phyloP scores from a whole-genome alignment of 192 early-diverging fungal species.

The Chytriomyces sp. region DNA sequence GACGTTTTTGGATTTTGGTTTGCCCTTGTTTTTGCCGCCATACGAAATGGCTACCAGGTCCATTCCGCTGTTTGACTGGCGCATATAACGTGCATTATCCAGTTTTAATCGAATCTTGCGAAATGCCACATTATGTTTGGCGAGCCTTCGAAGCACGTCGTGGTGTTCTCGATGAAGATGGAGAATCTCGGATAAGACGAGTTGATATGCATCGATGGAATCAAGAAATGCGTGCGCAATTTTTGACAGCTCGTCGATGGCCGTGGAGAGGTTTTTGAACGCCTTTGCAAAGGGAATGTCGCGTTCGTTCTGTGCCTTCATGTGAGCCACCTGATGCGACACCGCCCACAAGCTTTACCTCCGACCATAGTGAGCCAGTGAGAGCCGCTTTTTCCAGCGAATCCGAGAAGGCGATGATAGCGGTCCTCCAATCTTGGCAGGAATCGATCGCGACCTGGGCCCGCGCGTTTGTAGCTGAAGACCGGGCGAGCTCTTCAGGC shows the following conservation, averaged over 20 bases:
- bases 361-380: conserved; percentile 23
- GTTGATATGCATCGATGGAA: conserved; percentile 9
- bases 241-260: conserved; percentile 12
- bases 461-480: not conserved
- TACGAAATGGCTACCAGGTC: not conserved
- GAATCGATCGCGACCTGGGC: not conserved
- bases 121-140: conserved; percentile 2
- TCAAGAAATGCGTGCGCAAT: conserved; percentile 8
- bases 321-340: not conserved
- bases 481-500: not conserved
- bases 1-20: not conserved
- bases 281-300: conserved; percentile 25
- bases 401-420: conserved; percentile 13
- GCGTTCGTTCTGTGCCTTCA: conserved; percentile 18
- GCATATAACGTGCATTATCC: not conserved
- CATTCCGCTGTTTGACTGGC: not conserved
- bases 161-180: conserved; percentile 28
- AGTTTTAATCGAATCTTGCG: not conserved
- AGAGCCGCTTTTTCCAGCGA: conserved; percentile 9
- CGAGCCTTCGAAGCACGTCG: conserved; percentile 1
- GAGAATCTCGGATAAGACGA: conserved; percentile 5
- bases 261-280: conserved; percentile 26
- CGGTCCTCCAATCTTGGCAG: not conserved
- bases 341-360: conserved; percentile 5
- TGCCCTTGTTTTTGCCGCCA: not conserved